Evolutionary conservation across 257 asterid genomes (phyloP), one percentile per base, ranked within the genome.

Genomic region (Rhazya stricta): DNA sequence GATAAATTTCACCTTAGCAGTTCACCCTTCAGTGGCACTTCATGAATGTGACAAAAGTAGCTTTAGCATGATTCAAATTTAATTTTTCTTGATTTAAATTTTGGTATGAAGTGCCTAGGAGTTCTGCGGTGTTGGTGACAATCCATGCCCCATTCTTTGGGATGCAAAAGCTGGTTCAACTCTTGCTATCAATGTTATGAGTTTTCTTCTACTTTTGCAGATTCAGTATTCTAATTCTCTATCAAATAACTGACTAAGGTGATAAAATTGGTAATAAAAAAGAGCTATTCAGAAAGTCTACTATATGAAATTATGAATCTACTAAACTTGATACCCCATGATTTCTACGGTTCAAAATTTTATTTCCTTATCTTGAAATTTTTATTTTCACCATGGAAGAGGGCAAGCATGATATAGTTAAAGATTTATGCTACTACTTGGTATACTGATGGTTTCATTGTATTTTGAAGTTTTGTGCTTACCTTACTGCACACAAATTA

Each of bases 71-170:
- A 30, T 65, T 46, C n/a, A 27, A 10, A 36, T 41, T 27, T 72
- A 50, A 18, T 27, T 11, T 46, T 72, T 69, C 48, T 75, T 85
- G 75, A 66, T 83, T 74, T 81, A 39, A 46, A 41, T 72, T 51
- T 58, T 78, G 61, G 82, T 69, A 77, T 90, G 76, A 67, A 93
- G 98, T 53, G 82, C 89, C 8, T 88, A 87, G 84, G 97, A 93
- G 86, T 93, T 93, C 82, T 93, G 98, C 73, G 91, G 98, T 74
- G 97, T 93, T 81, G 98, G 98, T 69, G 97, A 93, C 80, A 97
- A 93, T 86, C 88, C 96, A 77, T 87, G 98, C 87, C 93, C 91
- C 71, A 90, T 93, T 62, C 86, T 93, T 41, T 93, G 98, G 98
- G 97, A 93, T 80, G 93, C 96, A 72, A 85, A 97, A 86, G 81